These are phyloP conservation scores for Yarrowia yakushimensis DNA, from an alignment of 805 yeast genomes.

Conservation along the genomic window DNA sequence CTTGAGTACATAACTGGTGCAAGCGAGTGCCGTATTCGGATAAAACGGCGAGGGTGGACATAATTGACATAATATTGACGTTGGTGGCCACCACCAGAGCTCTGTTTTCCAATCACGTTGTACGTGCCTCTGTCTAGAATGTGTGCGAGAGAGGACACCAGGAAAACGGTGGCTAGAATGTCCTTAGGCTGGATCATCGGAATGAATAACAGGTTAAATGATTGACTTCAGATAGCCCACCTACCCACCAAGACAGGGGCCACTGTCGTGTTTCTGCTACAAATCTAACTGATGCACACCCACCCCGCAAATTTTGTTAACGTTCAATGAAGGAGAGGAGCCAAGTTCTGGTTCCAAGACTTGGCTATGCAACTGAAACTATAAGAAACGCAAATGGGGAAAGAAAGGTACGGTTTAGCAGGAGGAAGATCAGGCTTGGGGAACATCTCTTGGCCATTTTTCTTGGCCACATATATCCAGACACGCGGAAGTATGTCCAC, in stretches of 20 bases:
- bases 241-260: no score
- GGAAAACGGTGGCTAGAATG: no score
- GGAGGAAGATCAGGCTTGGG: background rate
- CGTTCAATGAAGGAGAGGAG: background rate
- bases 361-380: background rate
- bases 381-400: background rate
- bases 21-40: background rate
- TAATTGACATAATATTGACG: background rate
- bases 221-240: background rate
- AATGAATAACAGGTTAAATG: no score
- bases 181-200: no score
- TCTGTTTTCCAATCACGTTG: background rate
- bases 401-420: background rate
- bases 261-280: background rate
- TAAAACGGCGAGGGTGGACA: background rate
- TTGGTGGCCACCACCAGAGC: no score
- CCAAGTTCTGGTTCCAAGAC: conserved; percentile 17
- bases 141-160: no score
- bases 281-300: background rate
- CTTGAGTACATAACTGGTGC: background rate
- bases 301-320: background rate
- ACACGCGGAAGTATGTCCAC: no score
- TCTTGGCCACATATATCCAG: no score
- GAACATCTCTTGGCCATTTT: background rate
- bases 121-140: background rate